Evolutionary conservation across 2,329 filamentous ascomycete genomes (phyloP), one percentile per base, ranked within the genome.

Genomic region (Trichoderma harzianum): DNA sequence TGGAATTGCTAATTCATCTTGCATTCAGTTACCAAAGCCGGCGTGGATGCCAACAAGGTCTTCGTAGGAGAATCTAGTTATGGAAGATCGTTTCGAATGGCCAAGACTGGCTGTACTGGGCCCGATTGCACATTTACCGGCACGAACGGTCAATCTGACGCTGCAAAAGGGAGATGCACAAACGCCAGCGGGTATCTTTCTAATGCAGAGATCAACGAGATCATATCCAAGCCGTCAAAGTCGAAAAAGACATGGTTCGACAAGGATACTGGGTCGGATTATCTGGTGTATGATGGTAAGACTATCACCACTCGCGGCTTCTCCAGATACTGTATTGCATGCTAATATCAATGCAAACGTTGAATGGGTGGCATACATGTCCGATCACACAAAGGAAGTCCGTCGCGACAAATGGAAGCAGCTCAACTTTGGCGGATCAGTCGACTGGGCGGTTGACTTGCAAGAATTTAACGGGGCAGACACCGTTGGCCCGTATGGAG

Each of bases 1-100:
- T 21, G 18, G 14, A 3, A 18, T 26, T 39, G 14, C 21, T 62
- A 28, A 43, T 12, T 24, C 3, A 39, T n/a, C 7, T 16, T 39
- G 3, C 4, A 28, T n/a, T 2, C 8, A 57, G 76, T 82, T 39
- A 82, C 80, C 1, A 82, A 80, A 62, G 79, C 80, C 1, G 80
- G 80, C 3, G 80, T 80, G 12, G 36, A 34, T 67, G 47, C 47
- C 3, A 64, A 30, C 26, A 64, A 51, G 39, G 39, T 51, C 8
- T 6, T 62, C 6, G 34, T 62, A 0, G 57, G 28, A n/a, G 69
- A 71, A 51, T 71, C 69, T 3, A 71, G 69, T 21, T 71, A 71
- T 24, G 69, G 62, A 18, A 61, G 62, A 67, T 71, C 69, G 7
- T 71, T 71, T 24, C 53, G 60, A 24, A 71, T 71, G 69, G 34